phyloP scores from a whole-genome alignment of 2,329 filamentous ascomycete species.

The Stenocarpella maydis region DNA sequence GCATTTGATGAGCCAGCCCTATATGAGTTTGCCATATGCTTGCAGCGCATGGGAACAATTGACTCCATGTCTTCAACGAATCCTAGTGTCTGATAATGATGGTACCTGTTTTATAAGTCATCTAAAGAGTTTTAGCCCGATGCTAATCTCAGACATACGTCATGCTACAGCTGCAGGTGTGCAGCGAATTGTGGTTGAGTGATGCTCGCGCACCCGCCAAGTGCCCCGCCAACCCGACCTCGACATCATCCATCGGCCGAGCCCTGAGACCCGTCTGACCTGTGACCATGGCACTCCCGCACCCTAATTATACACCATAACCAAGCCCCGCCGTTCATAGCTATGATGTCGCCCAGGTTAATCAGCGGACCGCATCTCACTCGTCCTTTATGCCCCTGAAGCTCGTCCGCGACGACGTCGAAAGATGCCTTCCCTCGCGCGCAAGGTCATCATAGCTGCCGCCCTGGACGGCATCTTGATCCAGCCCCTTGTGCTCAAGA shows the following conservation, averaged over 20 bases:
- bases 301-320: conserved; percentile 26
- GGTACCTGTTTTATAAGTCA: neutral
- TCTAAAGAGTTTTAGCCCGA: conserved; percentile 8
- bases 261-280: conserved; percentile 2
- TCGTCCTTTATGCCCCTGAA: conserved; percentile 33
- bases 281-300: conserved; percentile 16
- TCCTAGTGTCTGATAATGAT: neutral
- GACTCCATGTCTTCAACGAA: neutral
- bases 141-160: conserved; percentile 29
- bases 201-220: conserved; percentile 4
- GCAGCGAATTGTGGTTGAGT: conserved; percentile 8
- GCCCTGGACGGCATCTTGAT: conserved; percentile 84
- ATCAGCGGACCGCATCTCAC: conserved; percentile 30
- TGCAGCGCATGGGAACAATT: neutral
- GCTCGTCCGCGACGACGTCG: conserved; percentile 29
- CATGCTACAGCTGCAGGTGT: conserved; percentile 40
- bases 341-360: conserved; percentile 1
- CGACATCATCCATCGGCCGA: conserved; percentile 13
- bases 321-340: neutral
- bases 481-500: conserved; percentile 72
- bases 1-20: too few species aligned
- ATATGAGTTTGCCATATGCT: too few species aligned
- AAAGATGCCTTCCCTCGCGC: conserved; percentile 77
- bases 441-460: conserved; percentile 82
- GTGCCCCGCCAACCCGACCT: conserved; percentile 25